phyloP scores from a whole-genome alignment of 2,329 filamentous ascomycete genomes.

The Claviceps arundinis region DNA sequence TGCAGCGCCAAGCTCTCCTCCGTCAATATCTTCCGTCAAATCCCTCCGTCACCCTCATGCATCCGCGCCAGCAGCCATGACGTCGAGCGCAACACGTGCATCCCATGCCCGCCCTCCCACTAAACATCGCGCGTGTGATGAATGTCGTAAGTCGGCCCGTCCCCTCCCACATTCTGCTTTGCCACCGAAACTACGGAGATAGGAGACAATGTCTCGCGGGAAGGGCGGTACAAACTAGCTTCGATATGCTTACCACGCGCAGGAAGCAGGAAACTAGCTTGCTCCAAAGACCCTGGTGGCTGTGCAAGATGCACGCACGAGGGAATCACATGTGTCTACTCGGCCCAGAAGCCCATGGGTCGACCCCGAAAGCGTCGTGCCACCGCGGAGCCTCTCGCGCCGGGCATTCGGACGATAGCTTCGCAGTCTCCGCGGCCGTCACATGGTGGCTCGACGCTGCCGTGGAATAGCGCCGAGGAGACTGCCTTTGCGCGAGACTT shows the following conservation, averaged over 20 bases:
- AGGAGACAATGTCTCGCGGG: not conserved
- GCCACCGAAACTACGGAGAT: not conserved
- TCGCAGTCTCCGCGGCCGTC: no score
- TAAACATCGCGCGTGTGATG: constrained; percentile 52
- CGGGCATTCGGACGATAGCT: no score
- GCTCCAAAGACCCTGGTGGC: constrained; percentile 46
- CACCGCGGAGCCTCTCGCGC: no score
- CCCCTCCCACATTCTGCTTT: not conserved
- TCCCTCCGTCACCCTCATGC: not conserved
- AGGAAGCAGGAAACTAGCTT: constrained; percentile 53
- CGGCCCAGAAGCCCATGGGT: constrained; percentile 53
- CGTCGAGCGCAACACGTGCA: not conserved
- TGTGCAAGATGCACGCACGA: constrained; percentile 47
- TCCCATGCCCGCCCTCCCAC: constrained; percentile 12
- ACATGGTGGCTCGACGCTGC: no score
- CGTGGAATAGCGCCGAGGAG: not conserved
- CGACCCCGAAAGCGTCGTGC: not conserved
- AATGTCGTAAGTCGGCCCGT: constrained; percentile 42
- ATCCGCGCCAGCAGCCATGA: not conserved
- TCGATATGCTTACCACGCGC: constrained; percentile 8
- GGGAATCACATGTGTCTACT: constrained; percentile 45
- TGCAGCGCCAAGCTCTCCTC: not conserved
- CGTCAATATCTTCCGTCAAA: not conserved
- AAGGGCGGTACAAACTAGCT: not conserved
- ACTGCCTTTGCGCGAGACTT: constrained; percentile 12